phyloP scores from a whole-genome alignment of 176 grass and related monocot species.

The Hyparrhenia diplandra region DNA sequence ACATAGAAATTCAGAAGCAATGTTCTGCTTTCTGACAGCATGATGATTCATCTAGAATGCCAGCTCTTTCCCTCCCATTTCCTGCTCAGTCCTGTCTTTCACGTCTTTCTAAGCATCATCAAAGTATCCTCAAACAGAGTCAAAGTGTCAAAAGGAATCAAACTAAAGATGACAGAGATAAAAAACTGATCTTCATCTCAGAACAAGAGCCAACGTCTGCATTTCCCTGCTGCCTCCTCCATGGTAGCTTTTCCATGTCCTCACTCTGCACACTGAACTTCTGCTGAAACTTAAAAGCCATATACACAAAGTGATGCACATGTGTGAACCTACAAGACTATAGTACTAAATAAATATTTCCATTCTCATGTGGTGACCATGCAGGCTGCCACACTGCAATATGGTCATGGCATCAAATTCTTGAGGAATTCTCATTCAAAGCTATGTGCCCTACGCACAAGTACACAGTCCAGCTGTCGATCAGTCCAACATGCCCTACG shows the following conservation, averaged over 20 bases:
- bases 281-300: background rate
- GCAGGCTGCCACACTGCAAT: background rate
- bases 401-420: background rate
- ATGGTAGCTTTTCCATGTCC: too few species aligned
- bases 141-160: background rate
- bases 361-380: background rate
- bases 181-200: background rate
- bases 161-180: background rate
- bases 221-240: too few species aligned
- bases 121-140: background rate
- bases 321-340: background rate
- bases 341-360: background rate
- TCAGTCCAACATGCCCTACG: background rate
- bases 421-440: background rate
- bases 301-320: background rate
- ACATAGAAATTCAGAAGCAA: background rate
- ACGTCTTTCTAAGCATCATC: background rate
- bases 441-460: background rate
- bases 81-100: conserved; percentile 3
- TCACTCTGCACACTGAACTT: too few species aligned
- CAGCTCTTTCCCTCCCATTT: background rate
- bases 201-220: too few species aligned
- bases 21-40: conserved; percentile 22
- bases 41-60: background rate
- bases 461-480: background rate